A percentile compares a stretch with the other conserved stretches of the same genome.
Conservation (phyloP, 2,329 filamentous ascomycete genomes). For the Amesomyces nigricolor region DNA sequence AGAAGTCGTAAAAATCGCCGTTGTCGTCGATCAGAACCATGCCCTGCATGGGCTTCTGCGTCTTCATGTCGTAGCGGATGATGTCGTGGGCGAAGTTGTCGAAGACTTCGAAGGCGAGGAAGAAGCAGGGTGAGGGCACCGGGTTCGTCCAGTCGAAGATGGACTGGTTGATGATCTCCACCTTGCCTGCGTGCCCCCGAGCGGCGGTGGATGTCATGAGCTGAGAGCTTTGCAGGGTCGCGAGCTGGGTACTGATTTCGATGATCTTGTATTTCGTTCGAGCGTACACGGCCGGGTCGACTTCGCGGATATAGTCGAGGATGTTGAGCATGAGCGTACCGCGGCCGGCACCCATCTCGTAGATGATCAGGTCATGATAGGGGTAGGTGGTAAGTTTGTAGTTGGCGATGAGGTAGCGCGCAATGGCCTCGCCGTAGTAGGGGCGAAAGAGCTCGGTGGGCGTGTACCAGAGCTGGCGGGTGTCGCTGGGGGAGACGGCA, state of each 20-base stretch:
- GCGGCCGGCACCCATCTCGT: constrained; percentile 97
- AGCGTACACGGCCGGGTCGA: constrained; percentile 86
- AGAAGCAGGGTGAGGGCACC: constrained; percentile 92
- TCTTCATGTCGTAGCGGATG: constrained; percentile 80
- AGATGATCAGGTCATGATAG: constrained; percentile 94
- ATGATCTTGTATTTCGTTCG: constrained; percentile 93
- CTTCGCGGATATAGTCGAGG: constrained; percentile 86
- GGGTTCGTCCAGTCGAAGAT: constrained; percentile 90
- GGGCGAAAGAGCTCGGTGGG: constrained; percentile 95
- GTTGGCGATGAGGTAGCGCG: constrained; percentile 91
- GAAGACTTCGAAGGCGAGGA: constrained; percentile 95
- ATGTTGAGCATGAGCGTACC: constrained; percentile 98
- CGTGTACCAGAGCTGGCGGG: constrained; percentile 94
- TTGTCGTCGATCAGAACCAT: constrained; percentile 77
- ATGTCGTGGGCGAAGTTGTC: constrained; percentile 97
- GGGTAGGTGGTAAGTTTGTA: constrained; percentile 92
- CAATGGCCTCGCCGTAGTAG: constrained; percentile 94
- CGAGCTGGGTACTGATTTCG: constrained; percentile 82
- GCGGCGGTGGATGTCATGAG: constrained; percentile 52
- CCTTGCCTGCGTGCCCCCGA: constrained; percentile 73
- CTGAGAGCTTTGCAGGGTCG: constrained; percentile 67
- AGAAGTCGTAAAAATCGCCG: constrained; percentile 95
- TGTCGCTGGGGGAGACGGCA: constrained; percentile 60
- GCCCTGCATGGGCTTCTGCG: constrained; percentile 79
- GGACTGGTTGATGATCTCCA: constrained; percentile 90